Base-by-base conservation (phyloP, 2,329 filamentous ascomycete species). In the Dactylonectria macrodidyma region DNA sequence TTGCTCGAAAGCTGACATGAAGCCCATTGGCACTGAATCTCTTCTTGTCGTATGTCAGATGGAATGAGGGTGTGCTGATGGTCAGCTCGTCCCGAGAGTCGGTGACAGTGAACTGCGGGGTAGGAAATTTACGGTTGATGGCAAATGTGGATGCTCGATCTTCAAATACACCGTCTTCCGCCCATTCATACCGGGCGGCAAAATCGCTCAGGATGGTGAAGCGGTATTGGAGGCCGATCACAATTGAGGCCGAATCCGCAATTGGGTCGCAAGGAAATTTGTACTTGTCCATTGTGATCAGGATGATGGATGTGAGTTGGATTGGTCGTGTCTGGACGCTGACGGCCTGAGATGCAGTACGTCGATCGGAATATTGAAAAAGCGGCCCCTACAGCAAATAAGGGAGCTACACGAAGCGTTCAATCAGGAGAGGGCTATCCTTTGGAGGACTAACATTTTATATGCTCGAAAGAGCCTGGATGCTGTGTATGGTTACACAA, bases 111-210 rank as follows among this genome's bases (percentile, higher is more conserved):
- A 86, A 89, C 48, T 84, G 75, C 1, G 86, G 83, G 1, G 67
- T 65, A 1, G 83, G 78, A 30, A 87, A 77, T 36, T 61, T 56
- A 30, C 89, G 83, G 69, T 88, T 86, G 63, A 88, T 81, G n/a
- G 89, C 90, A 74, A 91, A 89, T 10, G 86, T 87, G 0, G 88
- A 91, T 0, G 88, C 86, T 5, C 89, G 85, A 74, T 92, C 89
- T 74, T 91, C 90, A 71, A 91, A 92, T 38, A 80, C 74, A 56
- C 86, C 84, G 68, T 91, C 89, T 11, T 83, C 80, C 1, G 89
- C 85, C 88, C 88, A 92, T 78, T 91, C 89, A 68, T 88, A 90
- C 36, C 90, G 87, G 33, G 91, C 70, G 2, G 91, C 80, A 2
- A 85, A 81, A 58, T 89, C 85, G 10, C 84, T 85, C 55, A 92